Conservation (phyloP, 768 basidiomycete species). For the Vishniacozyma victoriae region DNA sequence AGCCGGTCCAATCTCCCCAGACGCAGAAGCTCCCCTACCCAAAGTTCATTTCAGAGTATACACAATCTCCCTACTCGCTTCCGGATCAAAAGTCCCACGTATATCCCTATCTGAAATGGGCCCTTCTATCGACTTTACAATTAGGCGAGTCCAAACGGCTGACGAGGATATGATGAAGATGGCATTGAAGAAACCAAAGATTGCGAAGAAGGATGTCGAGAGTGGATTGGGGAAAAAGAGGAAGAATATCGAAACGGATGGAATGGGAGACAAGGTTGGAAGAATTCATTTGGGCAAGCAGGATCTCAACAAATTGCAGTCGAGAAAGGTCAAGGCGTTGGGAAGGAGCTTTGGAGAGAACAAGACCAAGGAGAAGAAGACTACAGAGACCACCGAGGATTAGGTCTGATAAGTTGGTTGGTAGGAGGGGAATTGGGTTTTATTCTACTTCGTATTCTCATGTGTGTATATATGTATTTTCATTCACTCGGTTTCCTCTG, state of each 20-base stretch:
- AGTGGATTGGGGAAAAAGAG: constrained; percentile 71
- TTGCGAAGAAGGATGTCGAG: constrained; percentile 82
- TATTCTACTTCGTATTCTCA: constrained; percentile 9
- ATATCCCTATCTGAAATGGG: constrained; percentile 84
- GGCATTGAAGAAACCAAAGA: constrained; percentile 75
- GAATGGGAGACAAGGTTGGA: constrained; percentile 94
- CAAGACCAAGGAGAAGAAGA: neutral
- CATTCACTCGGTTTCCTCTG: neutral
- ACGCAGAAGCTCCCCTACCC: constrained; percentile 54
- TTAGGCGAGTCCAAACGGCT: constrained; percentile 68
- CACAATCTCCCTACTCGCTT: constrained; percentile 64
- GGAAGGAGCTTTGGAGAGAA: constrained; percentile 59
- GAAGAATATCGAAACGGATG: constrained; percentile 91
- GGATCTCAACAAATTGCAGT: constrained; percentile 77
- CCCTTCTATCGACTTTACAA: constrained; percentile 73
- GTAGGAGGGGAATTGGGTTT: constrained; percentile 2
- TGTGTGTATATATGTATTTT: constrained; percentile 5
- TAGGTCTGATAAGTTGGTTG: constrained; percentile 6
- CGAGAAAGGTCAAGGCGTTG: constrained; percentile 88
- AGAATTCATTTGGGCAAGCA: constrained; percentile 83
- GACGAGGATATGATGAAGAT: constrained; percentile 73
- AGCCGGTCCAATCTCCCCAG: constrained; percentile 45
- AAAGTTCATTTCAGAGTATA: constrained; percentile 85
- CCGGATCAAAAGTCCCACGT: constrained; percentile 73
- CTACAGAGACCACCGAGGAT: constrained; percentile 15